Base-by-base conservation (phyloP, 2,329 filamentous ascomycete species). In the Blastomyces silverae region DNA sequence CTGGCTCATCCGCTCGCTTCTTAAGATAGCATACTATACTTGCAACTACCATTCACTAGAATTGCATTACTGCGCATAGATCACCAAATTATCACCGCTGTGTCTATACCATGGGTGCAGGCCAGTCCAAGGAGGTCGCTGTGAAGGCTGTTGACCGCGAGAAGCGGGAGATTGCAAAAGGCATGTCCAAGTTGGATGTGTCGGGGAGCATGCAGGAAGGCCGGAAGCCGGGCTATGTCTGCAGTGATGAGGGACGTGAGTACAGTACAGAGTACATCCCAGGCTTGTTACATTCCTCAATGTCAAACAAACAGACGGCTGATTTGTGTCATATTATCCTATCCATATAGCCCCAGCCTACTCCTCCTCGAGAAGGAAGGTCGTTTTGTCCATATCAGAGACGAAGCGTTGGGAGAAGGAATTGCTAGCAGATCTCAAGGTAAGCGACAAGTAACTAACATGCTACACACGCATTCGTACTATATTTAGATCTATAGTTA, bases 341-440 rank as follows among this genome's bases (percentile, higher is more conserved):
- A 28, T 37, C 15, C 5, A n/a, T 39, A 44, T 44, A 70, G 69
- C 70, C 15, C 69, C 70, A 7, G 68, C 67, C 15, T 70, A 70
- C 46, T 66, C 58, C 22, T 37, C 66, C 66, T 15, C 61, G 39
- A 42, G 64, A 63, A 22, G 69, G 59, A 52, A 65, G 37, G 64
- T 56, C 1, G 64, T 65, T 4, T 56, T 73, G 2, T 68, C 71
- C 13, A 63, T 71, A n/a, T 66, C 71, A 22, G 67, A 70, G 25
- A 53, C 73, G 17, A 67, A 66, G 56, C 61, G 64, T 55, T 74
- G 73, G 73, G 69, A 70, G 58, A 69, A 73, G 52, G 66, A 66
- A 25, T 67, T 74, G 11, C 57, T 74, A 17, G 66, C 66, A 10
- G 71, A 73, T 59, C 66, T 69, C 22, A 73, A 73, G 69, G 73